phyloP scores from a whole-genome alignment of 169 alveolate genomes.

The Babesia ovis region DNA sequence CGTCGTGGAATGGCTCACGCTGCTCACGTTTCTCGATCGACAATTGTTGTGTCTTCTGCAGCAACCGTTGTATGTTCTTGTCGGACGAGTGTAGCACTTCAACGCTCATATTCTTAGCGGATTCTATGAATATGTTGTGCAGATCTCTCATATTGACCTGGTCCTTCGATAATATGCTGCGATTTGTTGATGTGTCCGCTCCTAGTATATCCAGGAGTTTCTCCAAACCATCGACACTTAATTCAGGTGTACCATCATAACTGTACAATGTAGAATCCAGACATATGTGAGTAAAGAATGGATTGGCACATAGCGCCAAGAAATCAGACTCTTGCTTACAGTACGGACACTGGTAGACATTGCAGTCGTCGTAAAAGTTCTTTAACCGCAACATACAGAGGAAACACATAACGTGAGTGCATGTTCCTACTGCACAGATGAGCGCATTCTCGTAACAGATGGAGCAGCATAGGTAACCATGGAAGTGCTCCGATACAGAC shows the following conservation, averaged over 20 bases:
- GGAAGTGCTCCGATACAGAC: slow-evolving; percentile 52
- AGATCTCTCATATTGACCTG: slow-evolving; percentile 45
- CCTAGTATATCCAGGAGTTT: slow-evolving; percentile 24
- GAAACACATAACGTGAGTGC: slow-evolving; percentile 57
- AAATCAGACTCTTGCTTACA: slow-evolving; percentile 59
- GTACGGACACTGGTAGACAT: slow-evolving; percentile 57
- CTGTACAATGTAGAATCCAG: slow-evolving; percentile 24
- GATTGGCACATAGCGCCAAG: slow-evolving; percentile 54
- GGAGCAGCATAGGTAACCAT: slow-evolving; percentile 50
- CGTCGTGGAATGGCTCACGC: slow-evolving; percentile 16
- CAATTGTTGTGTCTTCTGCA: slow-evolving; percentile 16
- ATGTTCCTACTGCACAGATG: slow-evolving; percentile 58
- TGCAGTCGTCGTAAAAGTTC: slow-evolving; percentile 42
- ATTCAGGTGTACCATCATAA: slow-evolving; percentile 23
- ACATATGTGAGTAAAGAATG: slow-evolving; percentile 43
- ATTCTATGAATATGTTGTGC: slow-evolving; percentile 23
- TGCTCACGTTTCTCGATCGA: slow-evolving; percentile 16
- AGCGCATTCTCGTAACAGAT: slow-evolving; percentile 67
- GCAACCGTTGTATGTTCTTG: slow-evolving; percentile 4
- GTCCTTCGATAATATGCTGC: slow-evolving; percentile 9
- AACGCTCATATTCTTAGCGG: not conserved
- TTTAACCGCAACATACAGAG: slow-evolving; percentile 52
- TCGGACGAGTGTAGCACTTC: not conserved
- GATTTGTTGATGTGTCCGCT: slow-evolving; percentile 5
- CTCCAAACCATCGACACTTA: slow-evolving; percentile 20